These are phyloP conservation scores for Phaseolus lunatus DNA, from an alignment of 306 rosid species.

Conservation along the genomic window DNA sequence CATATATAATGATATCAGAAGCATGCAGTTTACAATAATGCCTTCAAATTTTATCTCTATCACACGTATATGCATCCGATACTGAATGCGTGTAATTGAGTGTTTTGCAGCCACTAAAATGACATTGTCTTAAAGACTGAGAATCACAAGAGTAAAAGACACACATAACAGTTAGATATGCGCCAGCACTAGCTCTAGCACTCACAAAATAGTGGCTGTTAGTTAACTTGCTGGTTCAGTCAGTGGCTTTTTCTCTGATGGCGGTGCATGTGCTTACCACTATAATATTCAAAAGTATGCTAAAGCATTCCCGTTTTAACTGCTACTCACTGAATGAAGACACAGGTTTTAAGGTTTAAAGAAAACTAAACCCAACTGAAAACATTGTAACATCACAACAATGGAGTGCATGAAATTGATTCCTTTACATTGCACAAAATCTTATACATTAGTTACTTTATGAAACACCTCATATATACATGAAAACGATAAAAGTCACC, in stretches of 20 bases:
- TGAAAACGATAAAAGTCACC: not conserved
- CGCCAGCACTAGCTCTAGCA: too few relatives aligned
- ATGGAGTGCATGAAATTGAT: not conserved
- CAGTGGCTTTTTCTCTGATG: not conserved
- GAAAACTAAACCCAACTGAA: not conserved
- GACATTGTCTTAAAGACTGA: not conserved
- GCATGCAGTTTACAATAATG: too few relatives aligned
- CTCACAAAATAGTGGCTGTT: conserved; percentile 12
- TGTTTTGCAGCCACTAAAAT: not conserved
- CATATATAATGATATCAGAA: not conserved
- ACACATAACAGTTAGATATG: not conserved
- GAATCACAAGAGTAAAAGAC: not conserved
- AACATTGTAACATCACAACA: not conserved
- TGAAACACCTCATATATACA: not conserved
- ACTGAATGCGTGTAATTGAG: not conserved
- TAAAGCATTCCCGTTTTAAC: not conserved
- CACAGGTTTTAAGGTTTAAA: not conserved
- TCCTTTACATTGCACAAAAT: not conserved
- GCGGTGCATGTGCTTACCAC: not conserved
- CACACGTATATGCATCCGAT: not conserved
- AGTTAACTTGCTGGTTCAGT: not conserved
- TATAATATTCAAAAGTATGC: not conserved
- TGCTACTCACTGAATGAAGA: not conserved
- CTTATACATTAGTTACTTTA: not conserved
- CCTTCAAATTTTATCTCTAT: too few relatives aligned